A percentile compares a stretch with the other conserved stretches of the same genome.
Conservation (phyloP, 108 stramenopile species). For the Skeletonema tropicum region DNA sequence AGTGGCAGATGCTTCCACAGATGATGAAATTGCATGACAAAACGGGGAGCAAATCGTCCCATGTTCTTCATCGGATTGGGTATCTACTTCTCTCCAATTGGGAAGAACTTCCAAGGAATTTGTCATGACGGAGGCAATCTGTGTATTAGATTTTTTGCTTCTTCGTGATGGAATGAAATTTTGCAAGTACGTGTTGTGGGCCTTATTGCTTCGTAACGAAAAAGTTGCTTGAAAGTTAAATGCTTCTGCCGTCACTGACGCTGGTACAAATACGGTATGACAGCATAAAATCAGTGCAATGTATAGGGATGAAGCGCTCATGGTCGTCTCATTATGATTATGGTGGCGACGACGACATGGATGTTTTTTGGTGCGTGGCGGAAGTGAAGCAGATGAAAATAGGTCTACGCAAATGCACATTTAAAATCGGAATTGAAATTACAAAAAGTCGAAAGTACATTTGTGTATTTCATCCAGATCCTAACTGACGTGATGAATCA, state of each 20-base stretch:
- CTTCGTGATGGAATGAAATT: background rate
- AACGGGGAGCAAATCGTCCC: constrained; percentile 24
- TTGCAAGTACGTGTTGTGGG: background rate
- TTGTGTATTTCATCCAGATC: background rate
- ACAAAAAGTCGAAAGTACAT: background rate
- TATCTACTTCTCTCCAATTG: constrained; percentile 8
- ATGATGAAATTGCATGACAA: constrained; percentile 7
- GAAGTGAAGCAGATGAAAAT: background rate
- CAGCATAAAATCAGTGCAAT: constrained; percentile 6
- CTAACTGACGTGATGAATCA: constrained; percentile 3
- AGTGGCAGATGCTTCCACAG: constrained; percentile 4
- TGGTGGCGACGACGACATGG: background rate
- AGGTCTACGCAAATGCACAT: background rate
- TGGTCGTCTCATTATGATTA: background rate
- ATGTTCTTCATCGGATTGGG: background rate
- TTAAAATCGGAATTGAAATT: background rate
- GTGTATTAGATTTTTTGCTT: background rate
- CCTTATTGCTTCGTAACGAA: background rate
- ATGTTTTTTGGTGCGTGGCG: background rate
- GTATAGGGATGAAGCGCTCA: background rate
- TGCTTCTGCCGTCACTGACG: background rate
- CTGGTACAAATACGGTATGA: background rate
- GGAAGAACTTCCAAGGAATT: constrained; percentile 1
- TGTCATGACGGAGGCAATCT: constrained; percentile 8
- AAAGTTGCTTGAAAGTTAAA: background rate